Evolutionary conservation across 805 yeast genomes (phyloP).

Genomic region (Kurtzmaniella fragi): DNA sequence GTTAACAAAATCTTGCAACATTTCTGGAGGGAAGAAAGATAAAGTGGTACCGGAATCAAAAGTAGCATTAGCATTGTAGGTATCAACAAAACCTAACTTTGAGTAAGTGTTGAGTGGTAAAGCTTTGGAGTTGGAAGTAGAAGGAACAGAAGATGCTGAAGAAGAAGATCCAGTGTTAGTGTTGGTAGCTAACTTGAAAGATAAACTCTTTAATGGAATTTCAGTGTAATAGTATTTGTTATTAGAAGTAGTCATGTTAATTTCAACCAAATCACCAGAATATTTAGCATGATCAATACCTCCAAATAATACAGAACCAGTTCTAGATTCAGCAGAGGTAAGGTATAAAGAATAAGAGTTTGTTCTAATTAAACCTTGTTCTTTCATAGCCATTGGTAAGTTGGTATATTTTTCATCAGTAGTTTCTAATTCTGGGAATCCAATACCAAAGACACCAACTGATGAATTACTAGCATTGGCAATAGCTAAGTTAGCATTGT

Average conservation of each 20-base stretch:
- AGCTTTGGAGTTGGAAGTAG: not conserved
- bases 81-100: not conserved
- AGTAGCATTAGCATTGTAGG: conserved; percentile 23
- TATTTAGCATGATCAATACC: conserved; percentile 40
- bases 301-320: conserved; percentile 39
- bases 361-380: conserved; percentile 36
- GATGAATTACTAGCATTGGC: conserved; percentile 14
- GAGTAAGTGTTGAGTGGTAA: not conserved
- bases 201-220: conserved; percentile 15
- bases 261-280: conserved; percentile 24
- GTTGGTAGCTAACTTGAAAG: conserved; percentile 8
- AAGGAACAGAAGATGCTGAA: conserved; percentile 4
- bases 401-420: conserved; percentile 10
- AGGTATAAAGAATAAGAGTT: conserved; percentile 45
- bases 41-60: conserved; percentile 60
- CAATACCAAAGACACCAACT: conserved; percentile 18
- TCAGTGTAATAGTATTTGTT: conserved; percentile 12
- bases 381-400: conserved; percentile 23
- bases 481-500: conserved; percentile 12
- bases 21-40: conserved; percentile 35
- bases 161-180: conserved; percentile 4
- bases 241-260: conserved; percentile 14
- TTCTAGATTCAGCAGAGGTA: conserved; percentile 19
- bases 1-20: conserved; percentile 4
- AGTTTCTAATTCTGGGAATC: conserved; percentile 10